Evolutionary conservation across 1,284 basidiomycete species (phyloP).

Genomic region (Cryptococcus amylolentus): DNA sequence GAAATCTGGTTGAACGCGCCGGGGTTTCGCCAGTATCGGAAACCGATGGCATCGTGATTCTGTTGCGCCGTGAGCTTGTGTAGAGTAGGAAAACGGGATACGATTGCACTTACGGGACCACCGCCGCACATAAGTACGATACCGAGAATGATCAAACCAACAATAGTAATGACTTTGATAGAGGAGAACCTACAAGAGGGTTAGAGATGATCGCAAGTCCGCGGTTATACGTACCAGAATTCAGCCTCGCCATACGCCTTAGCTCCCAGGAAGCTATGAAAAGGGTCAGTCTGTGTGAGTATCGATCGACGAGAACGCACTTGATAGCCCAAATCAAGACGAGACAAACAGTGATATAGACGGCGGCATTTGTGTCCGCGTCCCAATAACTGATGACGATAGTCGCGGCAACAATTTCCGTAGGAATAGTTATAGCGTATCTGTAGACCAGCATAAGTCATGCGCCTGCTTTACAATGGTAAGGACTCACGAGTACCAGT

Average conservation of each 20-base stretch:
- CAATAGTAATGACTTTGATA: constrained; percentile 36
- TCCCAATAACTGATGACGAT: constrained; percentile 51
- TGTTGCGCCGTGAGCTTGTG: neutral
- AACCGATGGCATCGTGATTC: constrained; percentile 51
- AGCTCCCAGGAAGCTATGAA: constrained; percentile 50
- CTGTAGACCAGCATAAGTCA: too few species aligned
- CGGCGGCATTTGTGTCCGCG: constrained; percentile 41
- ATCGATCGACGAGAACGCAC: too few species aligned
- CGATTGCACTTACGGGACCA: constrained; percentile 51
- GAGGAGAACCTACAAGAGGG: constrained; percentile 19
- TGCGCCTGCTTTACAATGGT: constrained; percentile 15
- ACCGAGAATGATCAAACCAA: constrained; percentile 57
- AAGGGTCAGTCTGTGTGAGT: too few species aligned
- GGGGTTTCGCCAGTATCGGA: constrained; percentile 66
- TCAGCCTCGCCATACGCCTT: constrained; percentile 45
- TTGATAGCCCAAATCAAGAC: constrained; percentile 42
- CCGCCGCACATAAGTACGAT: constrained; percentile 69
- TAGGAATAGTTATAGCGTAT: neutral
- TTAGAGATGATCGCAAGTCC: too few species aligned
- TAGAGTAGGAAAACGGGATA: neutral
- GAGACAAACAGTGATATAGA: constrained; percentile 51
- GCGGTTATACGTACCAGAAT: constrained; percentile 18
- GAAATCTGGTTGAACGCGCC: constrained; percentile 49
- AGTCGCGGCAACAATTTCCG: constrained; percentile 26
- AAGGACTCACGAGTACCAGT: constrained; percentile 42